Conservation (phyloP, 257 asterid genomes). For the Solanum corneliomulleri region DNA sequence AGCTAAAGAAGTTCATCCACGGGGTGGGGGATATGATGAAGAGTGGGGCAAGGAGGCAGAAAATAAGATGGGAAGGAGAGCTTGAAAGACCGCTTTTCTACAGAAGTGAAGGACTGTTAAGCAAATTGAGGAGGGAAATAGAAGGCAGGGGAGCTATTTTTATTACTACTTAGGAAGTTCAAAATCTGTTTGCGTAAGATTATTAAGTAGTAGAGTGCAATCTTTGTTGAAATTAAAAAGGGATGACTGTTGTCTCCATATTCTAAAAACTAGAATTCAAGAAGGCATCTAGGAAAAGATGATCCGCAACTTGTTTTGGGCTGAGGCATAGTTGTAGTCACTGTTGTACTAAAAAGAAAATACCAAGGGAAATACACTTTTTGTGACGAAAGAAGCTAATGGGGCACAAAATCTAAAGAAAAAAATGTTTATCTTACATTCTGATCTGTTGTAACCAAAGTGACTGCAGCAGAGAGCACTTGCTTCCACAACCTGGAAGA, state of each 20-base stretch:
- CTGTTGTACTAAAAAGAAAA: background rate
- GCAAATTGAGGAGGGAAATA: background rate
- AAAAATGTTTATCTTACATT: conserved; percentile 31
- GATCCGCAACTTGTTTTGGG: background rate
- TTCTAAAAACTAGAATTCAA: background rate
- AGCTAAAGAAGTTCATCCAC: background rate
- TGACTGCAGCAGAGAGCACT: conserved; percentile 63
- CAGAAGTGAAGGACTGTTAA: background rate
- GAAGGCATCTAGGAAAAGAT: background rate
- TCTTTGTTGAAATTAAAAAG: background rate
- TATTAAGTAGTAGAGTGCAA: background rate
- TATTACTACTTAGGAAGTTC: background rate
- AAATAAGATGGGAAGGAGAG: background rate
- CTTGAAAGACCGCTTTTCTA: background rate
- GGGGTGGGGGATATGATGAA: background rate
- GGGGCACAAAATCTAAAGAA: background rate
- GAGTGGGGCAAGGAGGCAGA: background rate
- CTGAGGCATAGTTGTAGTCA: background rate
- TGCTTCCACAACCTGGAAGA: conserved; percentile 66
- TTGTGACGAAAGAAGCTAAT: background rate
- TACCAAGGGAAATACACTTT: background rate
- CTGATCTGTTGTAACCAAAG: conserved; percentile 45
- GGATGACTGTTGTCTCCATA: background rate
- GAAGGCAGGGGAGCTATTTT: background rate
- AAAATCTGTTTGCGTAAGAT: background rate